Evolutionary conservation across 441 rosid species (phyloP), one percentile per base, ranked within the genome.

Genomic region (Populus tomentosa): DNA sequence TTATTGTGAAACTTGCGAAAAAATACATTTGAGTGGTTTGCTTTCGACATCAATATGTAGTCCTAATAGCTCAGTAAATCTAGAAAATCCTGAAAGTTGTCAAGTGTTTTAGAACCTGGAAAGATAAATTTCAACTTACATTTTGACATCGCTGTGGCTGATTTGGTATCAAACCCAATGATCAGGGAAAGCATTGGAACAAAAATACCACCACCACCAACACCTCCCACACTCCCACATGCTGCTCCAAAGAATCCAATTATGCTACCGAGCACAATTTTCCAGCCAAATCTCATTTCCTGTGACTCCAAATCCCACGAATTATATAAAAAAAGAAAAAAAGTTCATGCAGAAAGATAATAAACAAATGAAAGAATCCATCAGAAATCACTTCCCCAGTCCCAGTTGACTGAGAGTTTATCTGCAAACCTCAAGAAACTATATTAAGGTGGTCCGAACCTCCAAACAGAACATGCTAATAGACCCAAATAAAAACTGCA

Each of bases 211-310:
- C 91, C 94, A 0, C 94, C 91, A 36, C 94, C 94, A 30, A 88
- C 89, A 24, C 92, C 95, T 69, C 91, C 93, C n/a, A 87, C 90
- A 69, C 91, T 89, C 61, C 95, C 93, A 73, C 83, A 89, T 10
- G 92, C 95, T 67, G 93, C 95, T 68, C 91, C 95, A 5, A 91
- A 69, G 84, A 91, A 87, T 78, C 86, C 93, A 72, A 91, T 77
- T 81, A 88, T 42, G 13, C 86, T 38, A 5, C 92, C 89, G 10
- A 89, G 77, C 70, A 83, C 85, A 69, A 91, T 84, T 81, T 76
- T 80, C 93, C 93, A 91, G 70, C 89, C 87, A 70, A 89, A 87
- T 81, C 77, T 78, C 87, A 91, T 73, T 7, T 74, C 85, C 95
- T 91, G 86, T 18, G 28, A 67, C 24, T 4, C 26, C 26, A 75